Conservation (phyloP, 1,284 basidiomycete genomes). For the Hemileia vastatrix region DNA sequence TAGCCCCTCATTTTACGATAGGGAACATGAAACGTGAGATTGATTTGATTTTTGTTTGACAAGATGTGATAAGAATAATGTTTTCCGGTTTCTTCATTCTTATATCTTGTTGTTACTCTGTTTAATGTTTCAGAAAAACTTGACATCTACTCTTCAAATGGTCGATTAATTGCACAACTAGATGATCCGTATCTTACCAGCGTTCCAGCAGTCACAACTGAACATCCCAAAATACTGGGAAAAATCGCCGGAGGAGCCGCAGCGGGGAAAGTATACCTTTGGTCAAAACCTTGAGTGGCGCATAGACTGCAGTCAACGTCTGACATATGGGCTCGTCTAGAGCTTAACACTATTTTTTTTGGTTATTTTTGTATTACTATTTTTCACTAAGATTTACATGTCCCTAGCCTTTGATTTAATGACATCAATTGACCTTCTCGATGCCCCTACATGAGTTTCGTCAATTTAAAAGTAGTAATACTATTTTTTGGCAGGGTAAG, state of each 20-base stretch:
- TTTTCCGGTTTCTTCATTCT: background rate
- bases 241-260: conserved; percentile 13
- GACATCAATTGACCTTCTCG: too few species aligned
- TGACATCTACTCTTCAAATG: conserved; percentile 12
- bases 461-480: too few species aligned
- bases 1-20: conserved; percentile 14
- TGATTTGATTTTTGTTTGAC: background rate
- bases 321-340: too few species aligned
- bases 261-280: conserved; percentile 15
- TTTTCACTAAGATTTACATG: too few species aligned
- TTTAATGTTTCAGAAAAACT: conserved; percentile 4
- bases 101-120: background rate
- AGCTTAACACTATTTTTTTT: too few species aligned
- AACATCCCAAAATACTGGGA: conserved; percentile 6
- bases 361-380: too few species aligned
- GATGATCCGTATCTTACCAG: conserved; percentile 7
- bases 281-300: too few species aligned
- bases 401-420: too few species aligned
- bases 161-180: conserved; percentile 9
- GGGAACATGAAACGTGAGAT: conserved; percentile 20
- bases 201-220: conserved; percentile 14
- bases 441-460: too few species aligned
- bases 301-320: too few species aligned
- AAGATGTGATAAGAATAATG: background rate
- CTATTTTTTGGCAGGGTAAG: too few species aligned